Base-by-base conservation (phyloP, 805 yeast species). In the Cyberlindnera mrakii region DNA sequence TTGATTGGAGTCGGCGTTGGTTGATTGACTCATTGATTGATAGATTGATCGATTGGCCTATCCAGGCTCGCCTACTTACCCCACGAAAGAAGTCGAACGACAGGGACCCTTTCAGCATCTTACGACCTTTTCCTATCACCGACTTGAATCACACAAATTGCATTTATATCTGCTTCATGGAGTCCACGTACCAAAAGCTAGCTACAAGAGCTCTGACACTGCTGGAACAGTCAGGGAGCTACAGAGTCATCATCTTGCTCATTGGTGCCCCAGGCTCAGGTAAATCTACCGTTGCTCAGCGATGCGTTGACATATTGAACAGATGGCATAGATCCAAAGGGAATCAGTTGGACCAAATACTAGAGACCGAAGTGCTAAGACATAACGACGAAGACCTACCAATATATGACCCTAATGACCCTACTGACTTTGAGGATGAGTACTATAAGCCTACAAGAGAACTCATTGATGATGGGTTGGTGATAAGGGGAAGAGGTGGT, bases 181-280 rank as follows among this genome's bases (percentile, higher is more conserved):
- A 64, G 44, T 47, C 57, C 9, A 59, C 64, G 16, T 54, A 61
- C 40, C 42, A 47, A 14, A 50, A 49, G 11, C 50, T 70, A 14
- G 64, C 63, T 5, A 53, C 62, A 23, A 51, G 68, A 35, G 59
- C 65, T 0, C 40, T 66, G 3, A 37, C 49, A 11, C 48, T 66
- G 15, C 55, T 62, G 5, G 52, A 57, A 10, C 41, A 53, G 3
- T 53, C 61, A 13, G 45, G 47, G 0, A 57, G 59, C 33, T 69
- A 74, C 45, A 64, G 90, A 49, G 58, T 78, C 3, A 46, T 82
- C 15, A 66, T 88, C 9, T 65, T 83, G 0, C 54, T 88, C 11
- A 79, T 81, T 3, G 96, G 96, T 1, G 71, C 80, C 0, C 96
- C 96, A 3, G 96, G 96, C 6, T 78, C 90, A 1, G 96, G 96